phyloP scores from a whole-genome alignment of 805 yeast species.

The Komagataella populi region DNA sequence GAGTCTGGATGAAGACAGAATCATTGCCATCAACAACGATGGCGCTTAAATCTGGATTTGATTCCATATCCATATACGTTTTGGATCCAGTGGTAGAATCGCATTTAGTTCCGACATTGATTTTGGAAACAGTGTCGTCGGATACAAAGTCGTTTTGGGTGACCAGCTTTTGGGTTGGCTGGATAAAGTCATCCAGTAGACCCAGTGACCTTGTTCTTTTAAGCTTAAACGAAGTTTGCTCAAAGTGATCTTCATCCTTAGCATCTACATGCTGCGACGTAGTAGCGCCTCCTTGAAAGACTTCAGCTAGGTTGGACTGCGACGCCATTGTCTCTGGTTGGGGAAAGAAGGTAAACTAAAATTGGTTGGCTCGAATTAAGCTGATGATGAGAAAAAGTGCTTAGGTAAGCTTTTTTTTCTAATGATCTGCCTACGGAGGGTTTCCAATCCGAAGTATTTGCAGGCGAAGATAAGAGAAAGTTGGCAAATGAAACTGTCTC shows the following conservation, averaged over 20 bases:
- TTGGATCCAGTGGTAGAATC: not conserved
- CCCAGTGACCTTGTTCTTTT: conserved; percentile 81
- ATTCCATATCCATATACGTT: not conserved
- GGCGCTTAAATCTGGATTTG: not conserved
- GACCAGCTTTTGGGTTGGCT: conserved; percentile 19
- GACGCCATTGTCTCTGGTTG: conserved; percentile 1
- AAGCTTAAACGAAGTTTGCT: conserved; percentile 55
- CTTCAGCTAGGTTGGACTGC: conserved; percentile 1
- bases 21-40: not conserved
- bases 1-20: not conserved
- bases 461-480: not conserved
- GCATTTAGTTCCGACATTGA: conserved; percentile 16
- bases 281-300: conserved; percentile 38
- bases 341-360: not conserved
- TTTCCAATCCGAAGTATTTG: too few relatives aligned
- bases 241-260: conserved; percentile 54
- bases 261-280: conserved; percentile 61
- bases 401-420: not conserved
- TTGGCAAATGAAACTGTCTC: not conserved
- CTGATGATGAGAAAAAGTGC: not conserved
- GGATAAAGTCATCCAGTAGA: conserved; percentile 47
- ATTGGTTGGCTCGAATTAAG: not conserved
- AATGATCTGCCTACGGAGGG: not conserved
- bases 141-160: conserved; percentile 89
- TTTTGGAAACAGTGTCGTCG: conserved; percentile 88